Evolutionary conservation across 495 filamentous ascomycete genomes (phyloP), one percentile per base, ranked within the genome.

Genomic region (Xylaria castorea): DNA sequence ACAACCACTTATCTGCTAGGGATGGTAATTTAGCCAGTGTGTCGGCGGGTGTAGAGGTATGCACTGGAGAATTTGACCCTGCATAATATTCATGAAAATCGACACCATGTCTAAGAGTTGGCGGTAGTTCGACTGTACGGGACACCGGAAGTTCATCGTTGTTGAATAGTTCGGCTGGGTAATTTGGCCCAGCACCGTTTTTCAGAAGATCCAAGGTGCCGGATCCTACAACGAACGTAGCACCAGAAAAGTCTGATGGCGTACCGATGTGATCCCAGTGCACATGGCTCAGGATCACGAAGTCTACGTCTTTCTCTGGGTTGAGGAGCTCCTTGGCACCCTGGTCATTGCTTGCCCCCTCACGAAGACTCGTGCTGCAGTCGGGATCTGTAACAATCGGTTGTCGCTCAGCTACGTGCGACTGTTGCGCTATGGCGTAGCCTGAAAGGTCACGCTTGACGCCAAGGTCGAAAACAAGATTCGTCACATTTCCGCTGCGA

Each of bases 201-300:
- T 50, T 66, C 32, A 87, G 73, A 5, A 87, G 68, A 55, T 84
- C 53, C 69, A 85, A 70, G 1, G 84, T 82, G 9, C 86, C 85
- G 20, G 81, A 76, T 1, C 85, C 85, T 42, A 88, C 85, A 8
- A 84, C 58, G 74, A 88, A 87, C 12, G 78, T 80, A 0, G 85
- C 75, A 22, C 75, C 71, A 6, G 75, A 51, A 66, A 87, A 89
- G 71, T 86, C 85, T 1, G 75, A 75, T 0, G 83, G 82, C 20
- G 81, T 83, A 50, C 87, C 87, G 32, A 84, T 74, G 68, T 89
- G 87, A 68, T 89, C 86, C 79, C 82, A 88, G 74, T 88, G 87
- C 0, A 87, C 82, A 62, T 89, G 86, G 73, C 79, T 83, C 0
- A 87, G 72, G 48, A 88, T 79, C 1, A 87, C 82, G 9, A 80